Percentiles rank a stretch among this genome's conserved stretches.
Conservation (phyloP, 495 filamentous ascomycete species). For the Penicillium ucsense region DNA sequence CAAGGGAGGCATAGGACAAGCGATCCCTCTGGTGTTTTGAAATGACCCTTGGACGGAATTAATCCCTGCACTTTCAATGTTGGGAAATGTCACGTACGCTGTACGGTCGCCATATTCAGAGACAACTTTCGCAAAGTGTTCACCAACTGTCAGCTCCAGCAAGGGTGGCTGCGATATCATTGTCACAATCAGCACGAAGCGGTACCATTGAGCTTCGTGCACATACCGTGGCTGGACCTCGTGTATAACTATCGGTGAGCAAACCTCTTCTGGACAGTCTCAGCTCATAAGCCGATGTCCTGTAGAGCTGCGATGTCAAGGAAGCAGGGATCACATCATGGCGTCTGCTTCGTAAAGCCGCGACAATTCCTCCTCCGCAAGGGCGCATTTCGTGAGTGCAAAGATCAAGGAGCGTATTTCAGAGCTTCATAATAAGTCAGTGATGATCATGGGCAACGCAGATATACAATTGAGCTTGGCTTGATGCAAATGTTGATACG, state of each 20-base stretch:
- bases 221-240: constrained; percentile 35
- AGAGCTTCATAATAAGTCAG: too few relatives aligned
- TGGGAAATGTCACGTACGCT: constrained; percentile 42
- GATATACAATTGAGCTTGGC: too few relatives aligned
- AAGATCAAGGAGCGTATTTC: too few relatives aligned
- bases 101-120: constrained; percentile 61
- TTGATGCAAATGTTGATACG: too few relatives aligned
- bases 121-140: constrained; percentile 70
- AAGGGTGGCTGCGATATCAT: constrained; percentile 51
- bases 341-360: constrained; percentile 1
- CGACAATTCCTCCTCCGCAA: constrained; percentile 3
- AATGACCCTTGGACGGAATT: constrained; percentile 43
- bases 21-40: constrained; percentile 52
- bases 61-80: background rate
- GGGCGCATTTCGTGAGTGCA: constrained; percentile 5
- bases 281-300: background rate
- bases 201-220: too few relatives aligned
- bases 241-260: constrained; percentile 38
- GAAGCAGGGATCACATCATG: background rate
- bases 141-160: constrained; percentile 63
- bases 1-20: constrained; percentile 65
- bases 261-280: constrained; percentile 16
- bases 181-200: background rate
- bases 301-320: background rate
- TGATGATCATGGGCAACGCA: too few relatives aligned